Evolutionary conservation across 2,329 filamentous ascomycete genomes (phyloP).

Genomic region (Cytospora piceae): DNA sequence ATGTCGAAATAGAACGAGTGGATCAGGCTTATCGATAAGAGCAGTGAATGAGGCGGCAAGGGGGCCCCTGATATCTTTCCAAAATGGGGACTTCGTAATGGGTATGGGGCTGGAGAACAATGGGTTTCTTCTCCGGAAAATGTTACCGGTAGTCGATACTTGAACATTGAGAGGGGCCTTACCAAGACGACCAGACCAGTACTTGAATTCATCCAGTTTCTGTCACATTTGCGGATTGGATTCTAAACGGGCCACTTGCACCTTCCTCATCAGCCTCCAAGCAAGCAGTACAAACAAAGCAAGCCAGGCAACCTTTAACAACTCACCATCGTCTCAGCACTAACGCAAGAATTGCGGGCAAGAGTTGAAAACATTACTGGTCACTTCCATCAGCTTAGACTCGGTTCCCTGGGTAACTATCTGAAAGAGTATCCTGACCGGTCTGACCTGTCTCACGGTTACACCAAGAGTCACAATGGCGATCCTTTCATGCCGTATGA

Average conservation of each 20-base stretch:
- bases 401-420: neutral
- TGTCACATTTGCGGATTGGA: too few species aligned
- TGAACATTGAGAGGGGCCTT: too few species aligned
- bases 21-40: neutral
- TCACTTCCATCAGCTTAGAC: neutral
- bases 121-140: neutral
- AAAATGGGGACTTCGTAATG: neutral
- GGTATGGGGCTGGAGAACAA: neutral
- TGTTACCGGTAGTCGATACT: too few species aligned
- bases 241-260: neutral
- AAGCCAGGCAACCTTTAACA: neutral
- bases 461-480: neutral
- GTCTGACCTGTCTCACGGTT: conserved; percentile 1
- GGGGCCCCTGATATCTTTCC: neutral
- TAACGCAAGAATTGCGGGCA: too few species aligned
- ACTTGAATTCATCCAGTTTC: too few species aligned
- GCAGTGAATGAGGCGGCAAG: neutral
- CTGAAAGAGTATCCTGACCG: neutral
- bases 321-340: too few species aligned
- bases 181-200: too few species aligned
- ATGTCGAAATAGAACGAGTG: neutral
- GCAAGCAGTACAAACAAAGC: neutral
- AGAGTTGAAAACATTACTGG: neutral
- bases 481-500: neutral
- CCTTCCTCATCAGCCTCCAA: neutral